phyloP scores from a whole-genome alignment of 441 rosid species.

The Pelargonium myrrhifolium region DNA sequence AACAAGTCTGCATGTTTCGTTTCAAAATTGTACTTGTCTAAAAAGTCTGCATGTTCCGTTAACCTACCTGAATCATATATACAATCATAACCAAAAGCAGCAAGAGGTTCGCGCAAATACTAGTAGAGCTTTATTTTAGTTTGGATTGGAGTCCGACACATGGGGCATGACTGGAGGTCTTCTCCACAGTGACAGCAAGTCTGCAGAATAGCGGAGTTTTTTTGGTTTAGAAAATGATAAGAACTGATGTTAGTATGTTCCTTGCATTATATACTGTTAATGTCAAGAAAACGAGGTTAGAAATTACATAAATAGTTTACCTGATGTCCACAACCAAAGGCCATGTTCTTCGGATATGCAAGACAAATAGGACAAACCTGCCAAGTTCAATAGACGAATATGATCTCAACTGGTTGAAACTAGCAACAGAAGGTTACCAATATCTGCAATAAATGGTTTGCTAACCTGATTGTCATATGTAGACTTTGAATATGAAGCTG shows the following conservation, averaged over 20 bases:
- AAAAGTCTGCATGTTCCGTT: too few species aligned
- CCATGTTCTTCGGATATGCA: slow-evolving; percentile 48
- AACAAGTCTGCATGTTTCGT: too few species aligned
- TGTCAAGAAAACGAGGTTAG: not conserved
- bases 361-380: slow-evolving; percentile 71
- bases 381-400: not conserved
- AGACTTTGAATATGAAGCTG: slow-evolving; percentile 39
- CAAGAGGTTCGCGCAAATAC: not conserved
- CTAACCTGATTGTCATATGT: slow-evolving; percentile 55
- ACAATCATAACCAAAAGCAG: not conserved
- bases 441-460: not conserved
- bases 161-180: slow-evolving; percentile 65
- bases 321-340: slow-evolving; percentile 74
- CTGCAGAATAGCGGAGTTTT: slow-evolving; percentile 27
- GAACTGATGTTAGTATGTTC: slow-evolving; percentile 5
- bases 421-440: not conserved
- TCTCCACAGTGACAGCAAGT: slow-evolving; percentile 89
- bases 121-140: slow-evolving; percentile 82
- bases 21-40: too few species aligned
- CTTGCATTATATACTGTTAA: slow-evolving; percentile 7
- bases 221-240: not conserved
- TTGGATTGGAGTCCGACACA: slow-evolving; percentile 58
- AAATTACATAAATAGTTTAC: slow-evolving; percentile 20
- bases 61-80: not conserved
- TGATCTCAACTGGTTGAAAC: too few species aligned